Conservation (phyloP, 2,329 filamentous ascomycete species). For the Alternaria novae-zelandiae region DNA sequence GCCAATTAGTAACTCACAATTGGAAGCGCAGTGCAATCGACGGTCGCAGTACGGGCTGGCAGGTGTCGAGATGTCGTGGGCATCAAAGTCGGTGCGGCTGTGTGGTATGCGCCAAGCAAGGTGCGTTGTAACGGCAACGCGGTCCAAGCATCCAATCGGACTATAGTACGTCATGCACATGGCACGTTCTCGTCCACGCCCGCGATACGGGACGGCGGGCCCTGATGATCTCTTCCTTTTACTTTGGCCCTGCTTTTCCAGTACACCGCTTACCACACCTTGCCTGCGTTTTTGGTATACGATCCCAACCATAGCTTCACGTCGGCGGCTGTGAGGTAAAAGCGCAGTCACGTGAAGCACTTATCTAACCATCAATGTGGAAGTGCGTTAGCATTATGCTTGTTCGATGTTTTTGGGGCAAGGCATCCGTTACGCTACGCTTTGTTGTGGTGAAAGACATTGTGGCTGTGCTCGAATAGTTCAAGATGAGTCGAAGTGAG, state of each 20-base stretch:
- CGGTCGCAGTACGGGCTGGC: neutral
- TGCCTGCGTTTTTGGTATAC: neutral
- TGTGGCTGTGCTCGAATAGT: neutral
- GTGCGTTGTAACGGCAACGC: constrained; percentile 13
- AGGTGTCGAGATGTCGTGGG: constrained; percentile 13
- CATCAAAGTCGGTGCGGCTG: constrained; percentile 10
- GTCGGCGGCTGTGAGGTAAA: neutral
- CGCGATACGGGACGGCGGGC: neutral
- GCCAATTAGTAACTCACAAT: neutral
- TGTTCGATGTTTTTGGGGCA: neutral
- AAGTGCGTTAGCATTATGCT: neutral
- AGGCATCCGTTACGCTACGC: neutral
- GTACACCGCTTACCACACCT: neutral
- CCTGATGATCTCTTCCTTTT: constrained; percentile 10
- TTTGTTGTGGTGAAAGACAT: neutral
- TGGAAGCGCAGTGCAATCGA: neutral
- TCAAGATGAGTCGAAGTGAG: constrained; percentile 22
- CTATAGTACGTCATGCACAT: neutral
- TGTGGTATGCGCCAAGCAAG: constrained; percentile 8
- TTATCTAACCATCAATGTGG: neutral
- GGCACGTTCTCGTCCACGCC: neutral
- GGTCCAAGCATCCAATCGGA: neutral
- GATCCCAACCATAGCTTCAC: neutral
- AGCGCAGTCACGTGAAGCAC: neutral
- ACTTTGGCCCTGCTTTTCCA: neutral